A percentile compares a stretch with the other conserved stretches of the same genome.
phyloP scores from a whole-genome alignment of 176 grass and related monocot genomes.

The Urochloa ruziziensis region DNA sequence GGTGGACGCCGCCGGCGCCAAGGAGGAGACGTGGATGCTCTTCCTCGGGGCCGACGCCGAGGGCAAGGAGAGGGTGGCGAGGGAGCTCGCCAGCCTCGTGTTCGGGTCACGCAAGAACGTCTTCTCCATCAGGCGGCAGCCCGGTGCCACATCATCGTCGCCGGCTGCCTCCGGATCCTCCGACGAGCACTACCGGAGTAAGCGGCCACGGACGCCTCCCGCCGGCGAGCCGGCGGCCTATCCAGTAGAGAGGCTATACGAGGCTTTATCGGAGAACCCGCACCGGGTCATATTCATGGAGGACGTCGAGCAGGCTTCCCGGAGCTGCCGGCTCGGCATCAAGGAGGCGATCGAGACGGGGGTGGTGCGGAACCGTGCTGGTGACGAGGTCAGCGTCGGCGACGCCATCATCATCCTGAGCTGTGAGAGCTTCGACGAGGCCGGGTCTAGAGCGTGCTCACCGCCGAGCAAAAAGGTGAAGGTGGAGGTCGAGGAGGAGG shows the following conservation, averaged over 20 bases:
- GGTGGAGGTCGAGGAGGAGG: conserved; percentile 11
- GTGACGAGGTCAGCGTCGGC: conserved; percentile 48
- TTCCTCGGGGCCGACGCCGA: conserved; percentile 64
- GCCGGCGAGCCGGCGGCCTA: conserved; percentile 29
- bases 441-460: conserved; percentile 53
- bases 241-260: conserved; percentile 57
- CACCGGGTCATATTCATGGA: conserved; percentile 74
- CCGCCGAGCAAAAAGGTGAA: conserved; percentile 40
- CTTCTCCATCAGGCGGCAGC: conserved; percentile 39
- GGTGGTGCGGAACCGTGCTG: conserved; percentile 29
- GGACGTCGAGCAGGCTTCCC: conserved; percentile 55
- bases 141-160: conserved; percentile 19
- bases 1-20: conserved; percentile 23
- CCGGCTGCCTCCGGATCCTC: conserved; percentile 31
- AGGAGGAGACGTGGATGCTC: conserved; percentile 94
- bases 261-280: conserved; percentile 57
- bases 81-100: conserved; percentile 75
- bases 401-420: conserved; percentile 84
- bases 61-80: conserved; percentile 72
- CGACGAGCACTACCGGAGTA: conserved; percentile 51
- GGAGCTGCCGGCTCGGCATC: conserved; percentile 42
- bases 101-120: conserved; percentile 65
- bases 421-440: conserved; percentile 55
- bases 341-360: conserved; percentile 76
- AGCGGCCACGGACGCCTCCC: conserved; percentile 36